Percentiles rank a stretch among this genome's conserved stretches.
These are phyloP conservation scores for Bacterosira constricta DNA, from an alignment of 108 stramenopile genomes.

Conservation along the genomic window DNA sequence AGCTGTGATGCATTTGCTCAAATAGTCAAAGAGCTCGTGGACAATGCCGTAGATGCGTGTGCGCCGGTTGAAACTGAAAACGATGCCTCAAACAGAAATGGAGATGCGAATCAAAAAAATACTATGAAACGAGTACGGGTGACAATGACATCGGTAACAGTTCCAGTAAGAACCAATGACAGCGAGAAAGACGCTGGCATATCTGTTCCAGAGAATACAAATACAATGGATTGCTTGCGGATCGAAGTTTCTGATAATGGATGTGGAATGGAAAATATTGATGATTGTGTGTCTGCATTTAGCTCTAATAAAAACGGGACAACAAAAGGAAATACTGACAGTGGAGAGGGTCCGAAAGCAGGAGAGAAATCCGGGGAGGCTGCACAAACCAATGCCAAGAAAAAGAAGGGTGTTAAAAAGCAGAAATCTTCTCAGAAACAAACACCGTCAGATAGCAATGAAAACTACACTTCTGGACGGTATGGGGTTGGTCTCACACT, in stretches of 20 bases:
- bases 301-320: conserved; percentile 61
- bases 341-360: neutral
- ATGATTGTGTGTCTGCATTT: conserved; percentile 81
- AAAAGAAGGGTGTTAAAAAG: neutral
- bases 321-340: neutral
- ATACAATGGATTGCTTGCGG: conserved; percentile 49
- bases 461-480: conserved; percentile 39
- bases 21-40: conserved; percentile 89
- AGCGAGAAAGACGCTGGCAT: conserved; percentile 7
- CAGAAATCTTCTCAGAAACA: neutral
- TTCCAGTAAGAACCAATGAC: conserved; percentile 1
- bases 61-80: neutral
- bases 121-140: conserved; percentile 53
- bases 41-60: conserved; percentile 91
- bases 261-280: conserved; percentile 80
- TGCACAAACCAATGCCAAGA: neutral
- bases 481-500: conserved; percentile 53
- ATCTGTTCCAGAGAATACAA: neutral
- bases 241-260: conserved; percentile 84
- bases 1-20: conserved; percentile 83
- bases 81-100: conserved; percentile 13
- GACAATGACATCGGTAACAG: conserved; percentile 28
- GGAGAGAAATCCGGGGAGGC: neutral
- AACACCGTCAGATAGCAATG: neutral
- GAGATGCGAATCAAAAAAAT: neutral